Evolutionary conservation across 2,329 filamentous ascomycete species (phyloP).

Genomic region (Rhexocercosporidium sp.): DNA sequence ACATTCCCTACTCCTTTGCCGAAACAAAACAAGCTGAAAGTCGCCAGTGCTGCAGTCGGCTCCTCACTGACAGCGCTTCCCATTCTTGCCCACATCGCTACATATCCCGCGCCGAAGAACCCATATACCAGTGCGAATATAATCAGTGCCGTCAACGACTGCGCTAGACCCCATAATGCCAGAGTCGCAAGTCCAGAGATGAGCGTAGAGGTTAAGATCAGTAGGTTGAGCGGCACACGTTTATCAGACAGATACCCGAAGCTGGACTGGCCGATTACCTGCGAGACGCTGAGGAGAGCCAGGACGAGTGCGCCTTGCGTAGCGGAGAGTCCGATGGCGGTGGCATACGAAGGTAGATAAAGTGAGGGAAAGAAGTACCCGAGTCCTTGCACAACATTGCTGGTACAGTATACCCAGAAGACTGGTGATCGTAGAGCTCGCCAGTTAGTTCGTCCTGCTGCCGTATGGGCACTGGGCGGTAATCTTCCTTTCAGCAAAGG

Average conservation of each 20-base stretch:
- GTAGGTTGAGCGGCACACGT: slow-evolving; percentile 45
- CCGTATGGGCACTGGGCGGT: slow-evolving; percentile 43
- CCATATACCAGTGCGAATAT: slow-evolving; percentile 58
- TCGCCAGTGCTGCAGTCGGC: slow-evolving; percentile 36
- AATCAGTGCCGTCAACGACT: slow-evolving; percentile 50
- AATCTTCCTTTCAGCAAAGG: slow-evolving; percentile 61
- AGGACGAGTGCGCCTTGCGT: slow-evolving; percentile 65
- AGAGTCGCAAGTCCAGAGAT: slow-evolving; percentile 54
- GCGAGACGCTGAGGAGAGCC: slow-evolving; percentile 54
- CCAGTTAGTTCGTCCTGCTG: slow-evolving; percentile 48
- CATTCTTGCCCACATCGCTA: slow-evolving; percentile 52
- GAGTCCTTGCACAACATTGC: slow-evolving; percentile 52
- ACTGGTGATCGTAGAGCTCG: slow-evolving; percentile 50
- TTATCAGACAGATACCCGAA: slow-evolving; percentile 58
- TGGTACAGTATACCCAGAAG: slow-evolving; percentile 53
- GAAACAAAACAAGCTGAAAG: slow-evolving; percentile 41
- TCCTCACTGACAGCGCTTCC: slow-evolving; percentile 40
- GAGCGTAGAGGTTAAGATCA: slow-evolving; percentile 50
- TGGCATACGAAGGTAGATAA: slow-evolving; percentile 69
- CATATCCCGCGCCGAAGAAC: slow-evolving; percentile 60
- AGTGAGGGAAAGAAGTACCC: slow-evolving; percentile 56
- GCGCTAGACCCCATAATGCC: slow-evolving; percentile 57
- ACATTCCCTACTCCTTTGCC: slow-evolving; percentile 43
- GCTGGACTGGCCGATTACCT: slow-evolving; percentile 53
- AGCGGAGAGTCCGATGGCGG: slow-evolving; percentile 66